Evolutionary conservation across 768 basidiomycete species (phyloP).

Genomic region (Leccinum imitatum): DNA sequence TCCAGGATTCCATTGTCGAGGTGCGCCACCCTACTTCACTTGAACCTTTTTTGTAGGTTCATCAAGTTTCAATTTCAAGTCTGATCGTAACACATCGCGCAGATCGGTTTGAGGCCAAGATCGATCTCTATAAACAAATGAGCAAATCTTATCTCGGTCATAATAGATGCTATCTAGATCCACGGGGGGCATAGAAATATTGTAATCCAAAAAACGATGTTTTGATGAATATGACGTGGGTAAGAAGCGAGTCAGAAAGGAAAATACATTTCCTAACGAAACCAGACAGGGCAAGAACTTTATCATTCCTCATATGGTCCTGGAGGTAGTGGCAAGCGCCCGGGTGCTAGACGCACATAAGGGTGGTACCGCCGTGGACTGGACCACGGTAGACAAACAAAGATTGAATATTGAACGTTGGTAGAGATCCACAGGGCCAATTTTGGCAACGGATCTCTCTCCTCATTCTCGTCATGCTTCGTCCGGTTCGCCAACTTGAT

Average conservation of each 20-base stretch:
- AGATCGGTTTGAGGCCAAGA: background rate
- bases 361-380: slow-evolving; percentile 17
- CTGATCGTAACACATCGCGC: background rate
- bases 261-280: background rate
- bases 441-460: background rate
- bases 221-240: background rate
- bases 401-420: slow-evolving; percentile 11
- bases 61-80: background rate
- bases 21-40: background rate
- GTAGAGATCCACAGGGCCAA: slow-evolving; percentile 8
- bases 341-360: slow-evolving; percentile 16
- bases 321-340: slow-evolving; percentile 16
- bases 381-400: slow-evolving; percentile 1
- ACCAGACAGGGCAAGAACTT: background rate
- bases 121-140: background rate
- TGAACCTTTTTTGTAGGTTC: background rate
- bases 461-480: background rate
- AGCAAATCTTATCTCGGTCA: slow-evolving; percentile 3
- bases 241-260: background rate
- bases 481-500: background rate
- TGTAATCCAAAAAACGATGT: background rate
- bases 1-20: background rate
- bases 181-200: background rate
- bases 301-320: slow-evolving; percentile 9
- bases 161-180: background rate